Evolutionary conservation across 2,329 filamentous ascomycete species (phyloP).

Genomic region (Fusarium ambrosium): DNA sequence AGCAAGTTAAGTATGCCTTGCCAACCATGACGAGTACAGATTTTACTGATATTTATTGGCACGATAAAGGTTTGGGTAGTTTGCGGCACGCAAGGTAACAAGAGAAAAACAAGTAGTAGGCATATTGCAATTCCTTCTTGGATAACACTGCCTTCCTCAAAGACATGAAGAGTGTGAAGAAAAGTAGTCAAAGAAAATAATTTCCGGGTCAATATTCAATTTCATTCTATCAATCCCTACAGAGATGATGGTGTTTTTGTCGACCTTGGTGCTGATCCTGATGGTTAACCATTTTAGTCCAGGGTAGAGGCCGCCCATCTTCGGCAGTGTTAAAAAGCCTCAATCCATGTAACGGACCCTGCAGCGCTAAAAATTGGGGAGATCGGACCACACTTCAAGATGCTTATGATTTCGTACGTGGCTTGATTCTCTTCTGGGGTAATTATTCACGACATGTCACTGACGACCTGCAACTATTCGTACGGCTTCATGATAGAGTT

Average conservation of each 20-base stretch:
- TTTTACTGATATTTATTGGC: background rate
- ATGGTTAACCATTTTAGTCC: background rate
- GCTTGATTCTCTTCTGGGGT: background rate
- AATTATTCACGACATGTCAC: background rate
- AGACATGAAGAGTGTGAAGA: accelerated
- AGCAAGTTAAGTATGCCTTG: background rate
- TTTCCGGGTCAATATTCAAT: background rate
- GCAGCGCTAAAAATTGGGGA: background rate
- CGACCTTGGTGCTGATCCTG: background rate
- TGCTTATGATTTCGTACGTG: background rate
- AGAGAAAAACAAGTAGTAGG: accelerated
- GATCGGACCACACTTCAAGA: background rate
- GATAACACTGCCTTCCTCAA: background rate
- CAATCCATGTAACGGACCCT: background rate
- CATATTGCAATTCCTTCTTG: background rate
- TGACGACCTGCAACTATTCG: background rate
- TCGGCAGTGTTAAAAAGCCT: background rate
- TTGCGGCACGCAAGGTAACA: background rate
- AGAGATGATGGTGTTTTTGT: background rate
- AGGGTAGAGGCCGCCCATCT: background rate
- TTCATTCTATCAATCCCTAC: background rate
- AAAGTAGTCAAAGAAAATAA: background rate
- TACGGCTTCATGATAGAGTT: background rate
- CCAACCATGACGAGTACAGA: background rate
- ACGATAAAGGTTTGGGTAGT: background rate